phyloP scores from a whole-genome alignment of 306 rosid species.

The Cucumis cinereus region DNA sequence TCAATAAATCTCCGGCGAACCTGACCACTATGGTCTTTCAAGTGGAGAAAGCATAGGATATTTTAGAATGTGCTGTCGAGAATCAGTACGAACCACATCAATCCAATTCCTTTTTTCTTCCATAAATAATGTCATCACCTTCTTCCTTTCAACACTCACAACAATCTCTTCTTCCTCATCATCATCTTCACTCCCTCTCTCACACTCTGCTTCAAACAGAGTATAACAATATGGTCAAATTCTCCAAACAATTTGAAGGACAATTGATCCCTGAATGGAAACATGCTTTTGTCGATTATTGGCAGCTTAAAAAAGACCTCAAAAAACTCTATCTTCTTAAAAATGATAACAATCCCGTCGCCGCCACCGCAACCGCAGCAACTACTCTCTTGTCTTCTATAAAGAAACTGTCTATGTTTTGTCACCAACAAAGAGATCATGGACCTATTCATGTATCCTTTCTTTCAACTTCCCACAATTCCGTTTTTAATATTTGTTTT shows the following conservation, averaged over 20 bases:
- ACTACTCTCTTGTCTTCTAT: slow-evolving; percentile 40
- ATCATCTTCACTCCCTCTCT: not conserved
- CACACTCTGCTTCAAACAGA: not conserved
- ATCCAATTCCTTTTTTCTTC: slow-evolving; percentile 30
- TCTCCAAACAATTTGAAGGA: slow-evolving; percentile 85
- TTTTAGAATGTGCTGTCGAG: slow-evolving; percentile 93
- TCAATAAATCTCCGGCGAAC: slow-evolving; percentile 42
- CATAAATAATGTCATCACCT: slow-evolving; percentile 55
- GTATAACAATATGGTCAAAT: slow-evolving; percentile 55
- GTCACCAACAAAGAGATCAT: slow-evolving; percentile 59
- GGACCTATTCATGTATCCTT: slow-evolving; percentile 70
- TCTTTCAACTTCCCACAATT: not conserved
- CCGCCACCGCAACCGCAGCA: slow-evolving; percentile 15
- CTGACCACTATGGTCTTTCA: slow-evolving; percentile 21
- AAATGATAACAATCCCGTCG: slow-evolving; percentile 5
- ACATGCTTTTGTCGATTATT: slow-evolving; percentile 87
- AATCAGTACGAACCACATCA: slow-evolving; percentile 54
- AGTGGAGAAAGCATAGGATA: slow-evolving; percentile 87
- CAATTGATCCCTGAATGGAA: slow-evolving; percentile 98
- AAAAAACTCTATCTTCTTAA: slow-evolving; percentile 48
- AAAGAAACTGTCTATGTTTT: slow-evolving; percentile 42
- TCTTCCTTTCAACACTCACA: slow-evolving; percentile 48
- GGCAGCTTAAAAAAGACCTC: slow-evolving; percentile 75
- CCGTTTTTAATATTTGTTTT: not conserved
- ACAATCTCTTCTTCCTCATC: slow-evolving; percentile 3